Conservation (phyloP, 164 flowering plant genomes). For the Cinnamomum chago region DNA sequence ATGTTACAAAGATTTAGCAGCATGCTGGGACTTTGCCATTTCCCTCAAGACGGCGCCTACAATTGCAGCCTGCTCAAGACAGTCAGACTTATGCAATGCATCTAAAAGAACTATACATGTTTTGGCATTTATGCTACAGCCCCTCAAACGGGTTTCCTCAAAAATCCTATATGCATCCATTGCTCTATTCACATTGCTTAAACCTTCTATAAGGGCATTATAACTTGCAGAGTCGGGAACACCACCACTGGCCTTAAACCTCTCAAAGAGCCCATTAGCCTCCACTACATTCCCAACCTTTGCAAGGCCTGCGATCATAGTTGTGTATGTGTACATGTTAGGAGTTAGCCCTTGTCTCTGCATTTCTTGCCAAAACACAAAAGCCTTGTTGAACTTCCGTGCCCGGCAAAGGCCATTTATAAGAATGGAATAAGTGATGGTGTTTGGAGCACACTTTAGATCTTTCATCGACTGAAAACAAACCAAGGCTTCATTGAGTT, state of each 20-base stretch:
- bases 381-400: conserved; percentile 86
- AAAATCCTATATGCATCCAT: conserved; percentile 66
- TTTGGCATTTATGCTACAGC: conserved; percentile 57
- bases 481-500: conserved; percentile 81
- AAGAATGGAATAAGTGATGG: conserved; percentile 65
- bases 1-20: conserved; percentile 44
- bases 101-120: conserved; percentile 75
- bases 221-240: conserved; percentile 74
- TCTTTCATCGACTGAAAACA: conserved; percentile 86
- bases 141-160: conserved; percentile 74
- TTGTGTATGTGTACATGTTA: conserved; percentile 61
- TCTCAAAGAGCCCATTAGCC: conserved; percentile 60
- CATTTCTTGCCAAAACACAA: conserved; percentile 97
- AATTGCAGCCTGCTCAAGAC: conserved; percentile 88
- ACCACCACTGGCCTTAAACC: conserved; percentile 69
- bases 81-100: conserved; percentile 76
- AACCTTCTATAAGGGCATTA: conserved; percentile 78
- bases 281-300: conserved; percentile 72
- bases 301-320: conserved; percentile 89
- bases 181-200: conserved; percentile 60
- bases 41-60: conserved; percentile 88
- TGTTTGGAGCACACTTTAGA: conserved; percentile 62
- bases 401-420: conserved; percentile 81
- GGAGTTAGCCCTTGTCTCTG: conserved; percentile 66
- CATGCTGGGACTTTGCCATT: conserved; percentile 75